Percentiles rank a stretch among this genome's conserved stretches.
Evolutionary conservation across 1,284 basidiomycete genomes (phyloP).

Genomic region (Fomitopsis pinicola): DNA sequence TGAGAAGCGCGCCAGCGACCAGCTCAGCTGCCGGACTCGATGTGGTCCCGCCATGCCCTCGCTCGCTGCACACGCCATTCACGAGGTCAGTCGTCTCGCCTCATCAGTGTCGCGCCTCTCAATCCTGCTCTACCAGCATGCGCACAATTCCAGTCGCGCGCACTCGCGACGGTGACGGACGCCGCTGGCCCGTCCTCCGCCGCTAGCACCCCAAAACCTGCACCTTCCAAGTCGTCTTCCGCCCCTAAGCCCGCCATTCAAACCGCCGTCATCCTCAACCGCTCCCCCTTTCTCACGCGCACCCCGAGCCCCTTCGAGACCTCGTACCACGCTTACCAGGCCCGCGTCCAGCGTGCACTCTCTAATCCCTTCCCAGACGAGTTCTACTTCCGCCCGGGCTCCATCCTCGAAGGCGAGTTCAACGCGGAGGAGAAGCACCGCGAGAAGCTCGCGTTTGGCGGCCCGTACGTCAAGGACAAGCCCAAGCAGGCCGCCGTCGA

Average conservation of each 20-base stretch:
- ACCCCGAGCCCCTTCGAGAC: slow-evolving; percentile 76
- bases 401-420: slow-evolving; percentile 82
- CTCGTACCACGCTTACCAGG: slow-evolving; percentile 86
- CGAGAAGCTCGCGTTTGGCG: slow-evolving; percentile 69
- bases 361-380: slow-evolving; percentile 87
- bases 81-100: slow-evolving; percentile 22
- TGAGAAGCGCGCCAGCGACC: slow-evolving; percentile 5
- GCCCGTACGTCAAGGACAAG: slow-evolving; percentile 2
- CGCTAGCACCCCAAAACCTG: slow-evolving; percentile 11
- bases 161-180: slow-evolving; percentile 26
- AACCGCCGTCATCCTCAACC: slow-evolving; percentile 75
- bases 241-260: slow-evolving; percentile 26
- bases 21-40: slow-evolving; percentile 12
- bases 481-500: slow-evolving; percentile 30
- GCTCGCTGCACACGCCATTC: slow-evolving; percentile 29
- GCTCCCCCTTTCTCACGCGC: slow-evolving; percentile 79
- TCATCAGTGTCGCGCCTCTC: background rate
- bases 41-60: slow-evolving; percentile 33
- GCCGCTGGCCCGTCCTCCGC: slow-evolving; percentile 14
- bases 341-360: slow-evolving; percentile 77
- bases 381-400: slow-evolving; percentile 96
- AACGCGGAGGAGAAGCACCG: slow-evolving; percentile 66
- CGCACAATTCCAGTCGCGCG: slow-evolving; percentile 20
- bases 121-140: slow-evolving; percentile 13
- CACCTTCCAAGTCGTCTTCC: slow-evolving; percentile 11